These are phyloP conservation scores for Coniferiporia weirii DNA, from an alignment of 1,284 basidiomycete genomes.

Conservation along the genomic window DNA sequence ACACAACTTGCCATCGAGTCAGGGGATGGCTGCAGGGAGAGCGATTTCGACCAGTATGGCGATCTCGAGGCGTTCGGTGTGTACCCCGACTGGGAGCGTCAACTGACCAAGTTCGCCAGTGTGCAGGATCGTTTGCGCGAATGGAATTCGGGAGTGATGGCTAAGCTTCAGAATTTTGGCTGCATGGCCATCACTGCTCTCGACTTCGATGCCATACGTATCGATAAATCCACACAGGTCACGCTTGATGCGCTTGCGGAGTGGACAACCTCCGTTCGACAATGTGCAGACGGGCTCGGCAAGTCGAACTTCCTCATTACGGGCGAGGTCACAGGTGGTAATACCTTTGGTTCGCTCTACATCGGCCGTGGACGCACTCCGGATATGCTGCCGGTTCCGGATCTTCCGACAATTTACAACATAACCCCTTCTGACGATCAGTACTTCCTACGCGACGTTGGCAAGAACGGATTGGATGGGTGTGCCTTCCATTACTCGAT, in stretches of 20 bases:
- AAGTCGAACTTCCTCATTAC: conserved; percentile 88
- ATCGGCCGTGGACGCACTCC: conserved; percentile 83
- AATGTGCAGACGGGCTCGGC: conserved; percentile 63
- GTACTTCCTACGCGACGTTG: conserved; percentile 73
- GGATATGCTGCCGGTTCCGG: conserved; percentile 51
- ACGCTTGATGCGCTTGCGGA: conserved; percentile 73
- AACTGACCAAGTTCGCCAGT: conserved; percentile 89
- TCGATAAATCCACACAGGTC: conserved; percentile 91
- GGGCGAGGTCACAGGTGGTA: conserved; percentile 92
- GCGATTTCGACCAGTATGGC: conserved; percentile 90
- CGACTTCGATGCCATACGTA: conserved; percentile 88
- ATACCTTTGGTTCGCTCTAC: conserved; percentile 84
- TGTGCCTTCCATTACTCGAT: conserved; percentile 90
- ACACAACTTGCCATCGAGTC: conserved; percentile 50
- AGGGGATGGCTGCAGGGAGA: conserved; percentile 64
- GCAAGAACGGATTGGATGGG: conserved; percentile 62
- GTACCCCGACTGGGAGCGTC: conserved; percentile 89
- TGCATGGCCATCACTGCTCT: conserved; percentile 83
- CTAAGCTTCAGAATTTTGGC: conserved; percentile 69
- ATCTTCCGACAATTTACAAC: conserved; percentile 64
- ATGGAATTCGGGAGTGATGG: conserved; percentile 76
- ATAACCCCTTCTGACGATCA: conserved; percentile 53
- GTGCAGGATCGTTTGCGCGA: conserved; percentile 91
- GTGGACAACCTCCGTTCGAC: conserved; percentile 70
- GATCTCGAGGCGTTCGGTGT: conserved; percentile 97